Evolutionary conservation across 2,329 filamentous ascomycete species (phyloP), one percentile per base, ranked within the genome.

Genomic region (Colletotrichum lindemuthianum): DNA sequence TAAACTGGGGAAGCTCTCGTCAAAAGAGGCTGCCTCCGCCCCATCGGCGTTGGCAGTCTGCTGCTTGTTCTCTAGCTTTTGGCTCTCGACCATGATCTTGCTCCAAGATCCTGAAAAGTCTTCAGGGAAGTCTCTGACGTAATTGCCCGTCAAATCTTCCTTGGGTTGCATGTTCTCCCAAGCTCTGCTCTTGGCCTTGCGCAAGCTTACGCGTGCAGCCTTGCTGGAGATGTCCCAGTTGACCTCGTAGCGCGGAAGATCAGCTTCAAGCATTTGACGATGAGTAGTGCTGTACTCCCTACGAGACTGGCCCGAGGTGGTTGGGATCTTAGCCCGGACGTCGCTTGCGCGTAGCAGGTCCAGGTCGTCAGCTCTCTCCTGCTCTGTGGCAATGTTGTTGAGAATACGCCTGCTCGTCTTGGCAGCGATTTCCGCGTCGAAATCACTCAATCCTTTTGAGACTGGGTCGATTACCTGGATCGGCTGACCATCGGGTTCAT

Each of bases 121-220:
- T 63, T 86, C 82, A 0, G 83, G 82, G 63, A 86, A 86, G 69
- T 86, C 84, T 37, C 78, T 79, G 8, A 74, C 73, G 65, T 80
- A 85, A 66, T 81, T 83, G 4, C 83, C 84, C 8, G 81, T 84
- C 52, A 85, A 61, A 9, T 64, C 57, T 39, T 58, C 50, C 15
- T 58, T 44, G 10, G 47, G 32, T 12, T 49, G 45, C n/a, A 47
- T 34, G 7, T 51, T 45, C 7, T 60, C 37, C 63, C 59, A 67
- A 69, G 63, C 34, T 57, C 67, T 63, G 61, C 52, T 58, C 69
- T 48, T 65, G 11, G 63, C 54, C 24, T 66, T 64, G 24, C 53
- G 63, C n/a, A 66, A 10, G 37, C 52, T 45, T 7, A 59, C 49
- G 7, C 63, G 63, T 24, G 63, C 63, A 36, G 53, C 63, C 43